phyloP scores from a whole-genome alignment of 768 basidiomycete species.

The Kwoniella heveanensis region DNA sequence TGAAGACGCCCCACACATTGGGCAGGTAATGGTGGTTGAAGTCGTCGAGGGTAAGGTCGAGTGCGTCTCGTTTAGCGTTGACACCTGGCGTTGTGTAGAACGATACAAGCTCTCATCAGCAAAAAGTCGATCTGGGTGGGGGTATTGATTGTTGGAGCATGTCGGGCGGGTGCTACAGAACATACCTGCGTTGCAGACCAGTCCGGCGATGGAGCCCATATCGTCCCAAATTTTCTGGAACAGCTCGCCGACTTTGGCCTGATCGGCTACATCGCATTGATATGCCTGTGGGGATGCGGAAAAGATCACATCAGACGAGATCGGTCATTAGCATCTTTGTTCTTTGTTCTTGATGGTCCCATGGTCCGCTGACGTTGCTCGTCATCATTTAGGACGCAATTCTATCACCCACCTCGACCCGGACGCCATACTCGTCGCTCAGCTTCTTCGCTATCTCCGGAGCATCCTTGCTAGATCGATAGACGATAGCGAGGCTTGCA shows the following conservation, averaged over 20 bases:
- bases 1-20: constrained; percentile 52
- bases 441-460: constrained; percentile 47
- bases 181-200: constrained; percentile 51
- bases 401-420: constrained; percentile 37
- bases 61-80: constrained; percentile 40
- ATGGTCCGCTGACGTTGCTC: not conserved
- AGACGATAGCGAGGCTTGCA: constrained; percentile 49
- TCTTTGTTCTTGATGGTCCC: too few relatives aligned
- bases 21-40: constrained; percentile 38
- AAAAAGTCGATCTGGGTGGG: too few relatives aligned
- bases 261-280: constrained; percentile 47
- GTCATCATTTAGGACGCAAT: not conserved
- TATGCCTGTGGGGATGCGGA: constrained; percentile 42
- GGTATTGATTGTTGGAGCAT: too few relatives aligned
- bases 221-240: constrained; percentile 45
- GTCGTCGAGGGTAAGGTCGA: constrained; percentile 50
- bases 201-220: constrained; percentile 50
- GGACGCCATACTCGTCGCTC: constrained; percentile 45
- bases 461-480: constrained; percentile 39
- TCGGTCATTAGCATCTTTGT: not conserved
- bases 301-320: too few relatives aligned
- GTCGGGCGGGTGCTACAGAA: not conserved
- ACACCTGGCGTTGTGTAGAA: constrained; percentile 19
- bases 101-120: not conserved
- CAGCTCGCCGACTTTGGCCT: constrained; percentile 35